Evolutionary conservation across 192 early-diverging fungal species (phyloP).

Genomic region (Kappamyces sp.): DNA sequence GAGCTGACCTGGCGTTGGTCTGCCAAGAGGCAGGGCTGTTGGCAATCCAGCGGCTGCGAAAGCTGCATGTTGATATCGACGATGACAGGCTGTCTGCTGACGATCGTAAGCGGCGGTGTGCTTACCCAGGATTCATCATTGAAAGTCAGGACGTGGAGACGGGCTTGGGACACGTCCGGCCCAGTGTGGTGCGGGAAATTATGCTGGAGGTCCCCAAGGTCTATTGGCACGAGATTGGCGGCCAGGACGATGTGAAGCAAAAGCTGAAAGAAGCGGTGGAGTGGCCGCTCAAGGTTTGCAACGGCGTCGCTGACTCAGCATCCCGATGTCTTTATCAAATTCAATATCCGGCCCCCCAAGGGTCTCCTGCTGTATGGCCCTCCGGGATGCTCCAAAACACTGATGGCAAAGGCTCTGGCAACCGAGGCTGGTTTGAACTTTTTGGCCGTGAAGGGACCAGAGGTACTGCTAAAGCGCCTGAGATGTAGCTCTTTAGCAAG

Average conservation of each 20-base stretch:
- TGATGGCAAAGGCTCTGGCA: slow-evolving; percentile 95
- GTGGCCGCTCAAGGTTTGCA: slow-evolving; percentile 82
- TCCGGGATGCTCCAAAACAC: slow-evolving; percentile 95
- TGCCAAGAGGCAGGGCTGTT: slow-evolving; percentile 80
- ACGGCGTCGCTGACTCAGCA: slow-evolving; percentile 44
- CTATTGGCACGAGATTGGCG: slow-evolving; percentile 90
- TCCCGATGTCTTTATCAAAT: slow-evolving; percentile 79
- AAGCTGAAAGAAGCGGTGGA: slow-evolving; percentile 91
- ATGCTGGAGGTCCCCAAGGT: slow-evolving; percentile 90
- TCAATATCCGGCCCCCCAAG: slow-evolving; percentile 93
- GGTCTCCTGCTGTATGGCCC: slow-evolving; percentile 97
- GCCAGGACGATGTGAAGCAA: slow-evolving; percentile 85
- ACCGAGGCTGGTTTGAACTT: slow-evolving; percentile 96
- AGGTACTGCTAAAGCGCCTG: slow-evolving; percentile 46
- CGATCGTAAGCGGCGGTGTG: too few relatives aligned
- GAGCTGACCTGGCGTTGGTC: slow-evolving; percentile 89
- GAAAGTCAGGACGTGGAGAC: slow-evolving; percentile 47
- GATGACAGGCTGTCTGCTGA: not conserved
- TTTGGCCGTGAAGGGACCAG: slow-evolving; percentile 96
- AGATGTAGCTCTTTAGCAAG: slow-evolving; percentile 82
- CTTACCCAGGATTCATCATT: slow-evolving; percentile 19
- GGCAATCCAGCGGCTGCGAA: slow-evolving; percentile 49
- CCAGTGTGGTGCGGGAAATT: slow-evolving; percentile 84
- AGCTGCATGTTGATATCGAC: slow-evolving; percentile 19
- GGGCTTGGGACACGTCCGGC: slow-evolving; percentile 40